Conservation (phyloP, 2,329 filamentous ascomycete species). For the Diaporthe caulivora region DNA sequence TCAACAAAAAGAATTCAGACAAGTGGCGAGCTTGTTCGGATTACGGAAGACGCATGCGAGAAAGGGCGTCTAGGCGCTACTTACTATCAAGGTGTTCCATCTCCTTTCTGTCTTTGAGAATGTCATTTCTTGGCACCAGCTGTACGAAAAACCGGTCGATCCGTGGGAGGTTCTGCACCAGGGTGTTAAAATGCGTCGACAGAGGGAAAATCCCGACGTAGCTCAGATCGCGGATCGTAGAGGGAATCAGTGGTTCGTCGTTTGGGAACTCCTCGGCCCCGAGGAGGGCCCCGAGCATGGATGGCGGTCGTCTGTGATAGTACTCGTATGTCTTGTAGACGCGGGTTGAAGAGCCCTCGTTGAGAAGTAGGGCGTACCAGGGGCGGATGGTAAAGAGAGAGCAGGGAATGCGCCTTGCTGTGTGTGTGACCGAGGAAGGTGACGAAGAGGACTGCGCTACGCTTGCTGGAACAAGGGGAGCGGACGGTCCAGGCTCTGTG, state of each 20-base stretch:
- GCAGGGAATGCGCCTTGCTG: constrained; percentile 44
- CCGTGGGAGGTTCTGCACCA: constrained; percentile 61
- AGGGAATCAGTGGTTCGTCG: constrained; percentile 52
- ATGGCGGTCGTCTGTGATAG: constrained; percentile 73
- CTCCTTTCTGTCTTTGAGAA: constrained; percentile 52
- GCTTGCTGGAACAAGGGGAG: not conserved
- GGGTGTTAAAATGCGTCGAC: constrained; percentile 67
- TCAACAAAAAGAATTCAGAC: not conserved
- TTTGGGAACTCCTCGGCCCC: constrained; percentile 55
- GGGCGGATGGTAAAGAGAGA: constrained; percentile 69
- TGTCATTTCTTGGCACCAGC: constrained; percentile 52
- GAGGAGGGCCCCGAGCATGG: constrained; percentile 67
- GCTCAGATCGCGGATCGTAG: constrained; percentile 61
- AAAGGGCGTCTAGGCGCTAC: not conserved
- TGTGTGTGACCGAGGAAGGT: constrained; percentile 12
- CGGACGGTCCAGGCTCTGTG: not conserved
- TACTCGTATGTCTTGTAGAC: constrained; percentile 80
- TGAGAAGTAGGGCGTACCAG: constrained; percentile 76
- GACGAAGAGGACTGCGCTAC: not conserved
- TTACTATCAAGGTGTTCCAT: constrained; percentile 55
- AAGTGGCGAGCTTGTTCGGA: not conserved
- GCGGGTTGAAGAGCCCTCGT: constrained; percentile 80
- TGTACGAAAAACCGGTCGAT: constrained; percentile 69
- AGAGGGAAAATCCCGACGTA: constrained; percentile 79
- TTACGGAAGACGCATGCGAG: not conserved